Conservation (phyloP, 106 monocot genomes). For the Iris macrosiphon region DNA sequence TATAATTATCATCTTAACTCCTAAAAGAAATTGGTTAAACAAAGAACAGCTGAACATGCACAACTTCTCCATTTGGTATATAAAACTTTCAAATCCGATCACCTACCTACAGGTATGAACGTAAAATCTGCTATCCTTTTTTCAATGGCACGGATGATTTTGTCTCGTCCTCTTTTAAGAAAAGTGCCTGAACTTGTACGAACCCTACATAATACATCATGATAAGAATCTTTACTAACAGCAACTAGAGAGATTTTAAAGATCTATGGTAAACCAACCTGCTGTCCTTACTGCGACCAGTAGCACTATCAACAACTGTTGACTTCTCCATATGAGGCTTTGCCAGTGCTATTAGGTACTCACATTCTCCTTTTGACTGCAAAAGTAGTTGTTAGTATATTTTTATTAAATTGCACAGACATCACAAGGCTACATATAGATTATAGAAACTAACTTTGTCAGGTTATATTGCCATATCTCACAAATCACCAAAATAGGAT, state of each 20-base stretch:
- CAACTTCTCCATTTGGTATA: too few species aligned
- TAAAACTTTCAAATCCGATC: not conserved
- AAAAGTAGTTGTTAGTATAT: too few species aligned
- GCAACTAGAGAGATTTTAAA: not conserved
- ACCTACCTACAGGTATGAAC: slow-evolving; percentile 51
- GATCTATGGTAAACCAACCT: slow-evolving; percentile 11
- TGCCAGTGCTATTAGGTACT: slow-evolving; percentile 33
- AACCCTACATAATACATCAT: slow-evolving; percentile 20
- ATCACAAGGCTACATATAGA: too few species aligned
- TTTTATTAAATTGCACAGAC: not conserved
- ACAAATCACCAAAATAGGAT: too few species aligned
- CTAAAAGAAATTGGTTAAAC: too few species aligned
- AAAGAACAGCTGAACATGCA: too few species aligned
- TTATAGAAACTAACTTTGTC: too few species aligned
- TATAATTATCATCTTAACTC: too few species aligned
- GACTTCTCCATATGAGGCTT: slow-evolving; percentile 43
- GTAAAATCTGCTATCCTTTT: slow-evolving; percentile 60
- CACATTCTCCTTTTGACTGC: slow-evolving; percentile 42
- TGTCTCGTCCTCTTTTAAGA: slow-evolving; percentile 45
- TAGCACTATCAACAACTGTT: slow-evolving; percentile 29
- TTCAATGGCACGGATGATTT: slow-evolving; percentile 41
- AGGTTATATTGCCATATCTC: too few species aligned
- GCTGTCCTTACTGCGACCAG: slow-evolving; percentile 34
- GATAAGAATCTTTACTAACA: not conserved
- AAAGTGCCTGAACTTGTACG: slow-evolving; percentile 61